phyloP scores from a whole-genome alignment of 1,139 yeast species.

The Scheffersomyces quercinus region DNA sequence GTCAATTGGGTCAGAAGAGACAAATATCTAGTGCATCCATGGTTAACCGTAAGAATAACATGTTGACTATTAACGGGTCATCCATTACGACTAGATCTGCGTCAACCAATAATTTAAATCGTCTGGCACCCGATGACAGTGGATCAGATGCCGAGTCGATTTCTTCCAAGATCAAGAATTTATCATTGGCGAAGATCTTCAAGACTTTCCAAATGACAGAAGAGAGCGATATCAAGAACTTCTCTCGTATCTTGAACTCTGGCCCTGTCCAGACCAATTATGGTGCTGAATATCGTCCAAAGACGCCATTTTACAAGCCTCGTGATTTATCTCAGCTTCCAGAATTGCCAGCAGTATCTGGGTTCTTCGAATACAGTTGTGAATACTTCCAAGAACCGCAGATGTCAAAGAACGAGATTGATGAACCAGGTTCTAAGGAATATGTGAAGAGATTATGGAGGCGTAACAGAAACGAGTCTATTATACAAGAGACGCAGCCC shows the following conservation, averaged over 20 bases:
- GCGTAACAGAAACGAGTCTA: slow-evolving; percentile 81
- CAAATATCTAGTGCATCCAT: slow-evolving; percentile 38
- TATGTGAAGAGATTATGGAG: slow-evolving; percentile 87
- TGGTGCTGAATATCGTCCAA: slow-evolving; percentile 52
- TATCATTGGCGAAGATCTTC: slow-evolving; percentile 46
- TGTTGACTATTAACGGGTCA: slow-evolving; percentile 31
- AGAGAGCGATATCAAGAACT: slow-evolving; percentile 40
- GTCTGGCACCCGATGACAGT: slow-evolving; percentile 14
- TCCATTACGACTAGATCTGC: slow-evolving; percentile 33
- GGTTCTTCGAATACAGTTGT: slow-evolving; percentile 82
- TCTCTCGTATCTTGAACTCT: slow-evolving; percentile 37
- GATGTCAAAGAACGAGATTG: slow-evolving; percentile 81
- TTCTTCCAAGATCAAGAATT: slow-evolving; percentile 36
- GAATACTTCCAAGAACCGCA: slow-evolving; percentile 98
- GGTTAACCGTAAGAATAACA: slow-evolving; percentile 27
- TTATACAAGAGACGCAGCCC: slow-evolving; percentile 85
- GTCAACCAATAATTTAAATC: slow-evolving; percentile 27
- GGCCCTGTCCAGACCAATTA: slow-evolving; percentile 49
- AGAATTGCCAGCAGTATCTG: slow-evolving; percentile 64
- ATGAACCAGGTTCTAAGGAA: slow-evolving; percentile 91
- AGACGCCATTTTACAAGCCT: slow-evolving; percentile 51
- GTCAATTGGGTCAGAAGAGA: slow-evolving; percentile 28
- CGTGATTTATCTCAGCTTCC: slow-evolving; percentile 40
- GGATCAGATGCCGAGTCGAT: slow-evolving; percentile 36
- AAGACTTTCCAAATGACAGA: slow-evolving; percentile 44